Percentiles rank a stretch among this genome's conserved stretches.
phyloP scores from a whole-genome alignment of 345 rosid species.

The Brassica incana region DNA sequence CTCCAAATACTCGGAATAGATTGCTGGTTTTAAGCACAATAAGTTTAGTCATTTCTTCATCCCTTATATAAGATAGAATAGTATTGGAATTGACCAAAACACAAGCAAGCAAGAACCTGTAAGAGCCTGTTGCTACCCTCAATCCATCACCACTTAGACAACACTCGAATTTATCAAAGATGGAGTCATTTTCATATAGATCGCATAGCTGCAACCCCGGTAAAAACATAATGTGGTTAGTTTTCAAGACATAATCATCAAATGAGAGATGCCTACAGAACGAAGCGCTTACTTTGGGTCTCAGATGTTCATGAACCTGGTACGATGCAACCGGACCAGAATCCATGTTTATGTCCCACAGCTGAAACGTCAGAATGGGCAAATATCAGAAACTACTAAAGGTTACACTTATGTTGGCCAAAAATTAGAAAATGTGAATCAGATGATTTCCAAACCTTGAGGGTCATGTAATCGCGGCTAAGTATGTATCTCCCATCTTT shows the following conservation, averaged over 20 bases:
- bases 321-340: conserved; percentile 96
- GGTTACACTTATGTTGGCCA: background rate
- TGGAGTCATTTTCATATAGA: conserved; percentile 96
- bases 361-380: conserved; percentile 37
- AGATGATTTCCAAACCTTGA: conserved; percentile 58
- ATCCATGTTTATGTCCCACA: conserved; percentile 99
- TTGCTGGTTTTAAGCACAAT: conserved; percentile 54
- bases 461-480: conserved; percentile 99
- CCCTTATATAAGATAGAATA: background rate
- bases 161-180: conserved; percentile 98
- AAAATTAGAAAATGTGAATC: conserved; percentile 14
- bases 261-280: conserved; percentile 3
- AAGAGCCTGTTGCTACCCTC: conserved; percentile 97
- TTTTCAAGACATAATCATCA: conserved; percentile 12
- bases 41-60: background rate
- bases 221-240: conserved; percentile 16
- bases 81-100: conserved; percentile 16
- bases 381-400: conserved; percentile 24
- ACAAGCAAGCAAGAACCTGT: conserved; percentile 57
- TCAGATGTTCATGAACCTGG: conserved; percentile 94
- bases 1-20: conserved; percentile 93
- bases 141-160: conserved; percentile 92
- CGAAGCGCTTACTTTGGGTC: conserved; percentile 67
- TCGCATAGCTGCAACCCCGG: conserved; percentile 74
- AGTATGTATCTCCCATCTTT: conserved; percentile 87